phyloP scores from a whole-genome alignment of 2,329 filamentous ascomycete species.

The Microsporum ferrugineum region DNA sequence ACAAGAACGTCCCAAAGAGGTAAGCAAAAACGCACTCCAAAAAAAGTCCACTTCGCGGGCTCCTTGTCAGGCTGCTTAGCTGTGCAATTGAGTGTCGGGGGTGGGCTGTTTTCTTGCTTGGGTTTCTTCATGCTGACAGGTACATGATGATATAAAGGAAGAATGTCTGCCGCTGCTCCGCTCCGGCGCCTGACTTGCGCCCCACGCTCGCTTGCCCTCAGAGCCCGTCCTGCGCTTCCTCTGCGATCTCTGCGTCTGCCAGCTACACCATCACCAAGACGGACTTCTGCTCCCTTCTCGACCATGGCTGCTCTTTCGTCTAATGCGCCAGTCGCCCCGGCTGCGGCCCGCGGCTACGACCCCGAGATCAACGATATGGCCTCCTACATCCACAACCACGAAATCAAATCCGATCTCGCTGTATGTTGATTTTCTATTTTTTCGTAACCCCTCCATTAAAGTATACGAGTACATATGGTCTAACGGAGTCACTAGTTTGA shows the following conservation, averaged over 20 bases:
- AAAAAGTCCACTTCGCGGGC: no score
- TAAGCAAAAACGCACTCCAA: no score
- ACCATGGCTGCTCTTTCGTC: slow-evolving; percentile 34
- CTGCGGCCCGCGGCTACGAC: slow-evolving; percentile 55
- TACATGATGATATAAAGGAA: background rate
- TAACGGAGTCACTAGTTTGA: slow-evolving; percentile 56
- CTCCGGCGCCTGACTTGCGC: slow-evolving; percentile 33
- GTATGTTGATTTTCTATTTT: slow-evolving; percentile 45
- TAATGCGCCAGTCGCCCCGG: slow-evolving; percentile 24
- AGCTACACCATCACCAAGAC: slow-evolving; percentile 24
- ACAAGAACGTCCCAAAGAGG: no score
- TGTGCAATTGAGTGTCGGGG: background rate
- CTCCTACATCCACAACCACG: slow-evolving; percentile 83
- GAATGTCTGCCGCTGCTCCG: slow-evolving; percentile 32
- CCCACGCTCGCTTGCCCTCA: slow-evolving; percentile 31
- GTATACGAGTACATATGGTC: slow-evolving; percentile 2
- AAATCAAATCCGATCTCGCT: slow-evolving; percentile 82
- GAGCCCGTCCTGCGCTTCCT: slow-evolving; percentile 36
- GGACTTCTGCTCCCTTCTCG: slow-evolving; percentile 29
- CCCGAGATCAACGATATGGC: slow-evolving; percentile 93
- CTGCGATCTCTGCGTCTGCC: slow-evolving; percentile 25
- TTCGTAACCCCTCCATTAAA: background rate
- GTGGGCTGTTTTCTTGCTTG: slow-evolving; percentile 3
- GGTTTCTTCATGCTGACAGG: slow-evolving; percentile 20
- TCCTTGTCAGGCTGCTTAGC: background rate